Conservation (phyloP, 2,329 filamentous ascomycete genomes). For the Pyricularia sp. region DNA sequence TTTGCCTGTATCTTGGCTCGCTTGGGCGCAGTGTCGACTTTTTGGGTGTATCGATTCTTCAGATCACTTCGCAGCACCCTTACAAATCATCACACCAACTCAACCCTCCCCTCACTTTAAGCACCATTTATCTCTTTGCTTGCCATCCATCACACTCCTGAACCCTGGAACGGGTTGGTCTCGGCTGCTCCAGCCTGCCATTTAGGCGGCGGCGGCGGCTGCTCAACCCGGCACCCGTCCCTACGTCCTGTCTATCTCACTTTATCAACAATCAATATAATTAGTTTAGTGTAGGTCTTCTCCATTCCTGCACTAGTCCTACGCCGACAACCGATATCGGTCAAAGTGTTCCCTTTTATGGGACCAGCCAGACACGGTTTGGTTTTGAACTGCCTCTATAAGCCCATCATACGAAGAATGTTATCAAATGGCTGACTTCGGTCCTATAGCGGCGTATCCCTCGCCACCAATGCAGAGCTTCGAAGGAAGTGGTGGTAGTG, state of each 20-base stretch:
- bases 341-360: neutral
- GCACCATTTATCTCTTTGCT: neutral
- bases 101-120: neutral
- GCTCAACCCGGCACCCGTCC: neutral
- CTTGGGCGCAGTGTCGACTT: neutral
- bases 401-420: neutral
- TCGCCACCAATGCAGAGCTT: slow-evolving; percentile 20
- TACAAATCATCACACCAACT: too few relatives aligned
- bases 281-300: neutral
- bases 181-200: neutral
- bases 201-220: neutral
- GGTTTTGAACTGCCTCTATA: neutral
- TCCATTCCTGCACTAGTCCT: neutral
- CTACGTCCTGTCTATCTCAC: neutral
- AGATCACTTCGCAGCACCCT: neutral
- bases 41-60: neutral
- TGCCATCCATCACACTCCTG: neutral
- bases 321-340: neutral
- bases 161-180: neutral
- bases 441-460: slow-evolving; percentile 28
- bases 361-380: neutral
- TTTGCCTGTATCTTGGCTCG: neutral
- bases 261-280: neutral
- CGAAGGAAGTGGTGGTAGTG: slow-evolving; percentile 5
- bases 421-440: slow-evolving; percentile 23